Evolutionary conservation across 176 grass and related monocot species (phyloP).

Genomic region (Tuctoria greenei): DNA sequence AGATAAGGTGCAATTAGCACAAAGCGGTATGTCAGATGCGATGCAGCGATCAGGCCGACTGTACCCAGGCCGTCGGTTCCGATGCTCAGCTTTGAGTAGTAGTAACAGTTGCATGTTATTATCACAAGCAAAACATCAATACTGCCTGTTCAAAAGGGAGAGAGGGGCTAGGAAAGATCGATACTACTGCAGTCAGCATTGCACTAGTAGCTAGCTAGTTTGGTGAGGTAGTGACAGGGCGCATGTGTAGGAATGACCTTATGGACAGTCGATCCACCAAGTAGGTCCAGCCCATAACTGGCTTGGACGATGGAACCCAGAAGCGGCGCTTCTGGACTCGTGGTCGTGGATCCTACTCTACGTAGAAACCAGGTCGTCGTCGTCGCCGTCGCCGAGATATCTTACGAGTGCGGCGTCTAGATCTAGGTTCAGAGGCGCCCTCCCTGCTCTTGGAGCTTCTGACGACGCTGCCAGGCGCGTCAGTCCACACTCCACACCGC

Average conservation of each 20-base stretch:
- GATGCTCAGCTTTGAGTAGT: background rate
- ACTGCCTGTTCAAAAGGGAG: background rate
- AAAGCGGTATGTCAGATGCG: background rate
- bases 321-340: too few species aligned
- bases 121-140: background rate
- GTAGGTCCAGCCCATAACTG: too few species aligned
- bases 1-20: conserved; percentile 13
- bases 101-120: background rate
- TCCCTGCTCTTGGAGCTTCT: too few species aligned
- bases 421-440: too few species aligned
- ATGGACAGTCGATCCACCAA: too few species aligned
- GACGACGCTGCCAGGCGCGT: too few species aligned
- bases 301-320: too few species aligned
- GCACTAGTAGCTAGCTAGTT: background rate
- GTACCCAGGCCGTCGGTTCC: background rate
- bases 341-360: too few species aligned
- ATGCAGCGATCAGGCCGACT: background rate
- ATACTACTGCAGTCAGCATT: background rate
- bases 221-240: background rate
- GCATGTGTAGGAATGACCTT: background rate
- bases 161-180: background rate
- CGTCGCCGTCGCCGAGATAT: too few species aligned
- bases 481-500: too few species aligned
- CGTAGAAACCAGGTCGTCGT: too few species aligned
- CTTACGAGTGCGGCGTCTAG: too few species aligned